Percentiles rank a stretch among this genome's conserved stretches.
Evolutionary conservation across 2,329 filamentous ascomycete species (phyloP).

Genomic region (Pestalotiopsis fici): DNA sequence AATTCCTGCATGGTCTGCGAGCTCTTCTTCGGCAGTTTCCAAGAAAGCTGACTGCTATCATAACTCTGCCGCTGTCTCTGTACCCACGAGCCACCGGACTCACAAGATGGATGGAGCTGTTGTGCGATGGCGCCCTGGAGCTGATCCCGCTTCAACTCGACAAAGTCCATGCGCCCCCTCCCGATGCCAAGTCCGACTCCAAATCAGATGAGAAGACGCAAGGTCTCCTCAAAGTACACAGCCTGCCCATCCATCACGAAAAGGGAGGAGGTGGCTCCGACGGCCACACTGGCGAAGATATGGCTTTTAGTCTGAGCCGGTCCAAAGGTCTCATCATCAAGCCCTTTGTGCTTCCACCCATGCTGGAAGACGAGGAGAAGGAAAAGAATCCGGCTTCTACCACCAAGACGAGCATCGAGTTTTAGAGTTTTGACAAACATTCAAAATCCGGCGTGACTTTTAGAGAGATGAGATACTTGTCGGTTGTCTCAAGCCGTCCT

Average conservation of each 20-base stretch:
- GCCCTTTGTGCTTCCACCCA: slow-evolving; percentile 85
- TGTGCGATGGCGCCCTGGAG: slow-evolving; percentile 85
- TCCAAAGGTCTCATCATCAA: slow-evolving; percentile 79
- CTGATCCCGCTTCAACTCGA: slow-evolving; percentile 70
- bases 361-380: slow-evolving; percentile 72
- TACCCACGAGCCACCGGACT: slow-evolving; percentile 76
- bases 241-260: slow-evolving; percentile 82
- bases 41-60: slow-evolving; percentile 67
- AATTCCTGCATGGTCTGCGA: slow-evolving; percentile 79
- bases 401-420: slow-evolving; percentile 73
- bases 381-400: slow-evolving; percentile 47
- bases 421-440: slow-evolving; percentile 44
- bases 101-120: slow-evolving; percentile 80
- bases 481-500: no score
- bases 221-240: slow-evolving; percentile 82
- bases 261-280: slow-evolving; percentile 78
- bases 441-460: no score
- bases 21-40: slow-evolving; percentile 71
- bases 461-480: no score
- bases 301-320: slow-evolving; percentile 87
- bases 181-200: slow-evolving; percentile 49
- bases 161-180: slow-evolving; percentile 51
- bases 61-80: slow-evolving; percentile 78
- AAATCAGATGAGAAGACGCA: slow-evolving; percentile 74
- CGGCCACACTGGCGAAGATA: slow-evolving; percentile 74